Evolutionary conservation across 345 rosid genomes (phyloP).

Genomic region (Citrus mangshanensis): DNA sequence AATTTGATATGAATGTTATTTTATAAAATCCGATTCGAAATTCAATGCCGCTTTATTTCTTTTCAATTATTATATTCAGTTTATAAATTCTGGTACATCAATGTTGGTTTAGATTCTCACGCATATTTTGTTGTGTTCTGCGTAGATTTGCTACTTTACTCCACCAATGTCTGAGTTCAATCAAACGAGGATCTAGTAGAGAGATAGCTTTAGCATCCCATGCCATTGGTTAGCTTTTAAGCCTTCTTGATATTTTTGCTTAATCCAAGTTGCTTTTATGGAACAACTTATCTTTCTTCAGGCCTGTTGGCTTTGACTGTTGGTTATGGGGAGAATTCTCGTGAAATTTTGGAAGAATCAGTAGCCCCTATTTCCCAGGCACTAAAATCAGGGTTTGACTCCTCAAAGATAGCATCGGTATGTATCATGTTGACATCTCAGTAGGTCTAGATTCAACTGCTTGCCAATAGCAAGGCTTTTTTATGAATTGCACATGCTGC

Average conservation of each 20-base stretch:
- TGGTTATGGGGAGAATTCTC: slow-evolving; percentile 61
- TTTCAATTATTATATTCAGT: background rate
- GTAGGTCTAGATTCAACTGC: background rate
- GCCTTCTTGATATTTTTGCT: background rate
- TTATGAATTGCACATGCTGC: background rate
- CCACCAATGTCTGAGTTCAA: slow-evolving; percentile 61
- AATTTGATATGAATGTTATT: background rate
- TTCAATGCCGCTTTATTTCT: background rate
- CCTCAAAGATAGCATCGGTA: slow-evolving; percentile 56
- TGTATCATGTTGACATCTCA: background rate
- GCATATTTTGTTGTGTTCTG: slow-evolving; percentile 6
- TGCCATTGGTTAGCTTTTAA: slow-evolving; percentile 52
- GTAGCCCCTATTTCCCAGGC: slow-evolving; percentile 60
- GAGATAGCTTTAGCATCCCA: slow-evolving; percentile 75
- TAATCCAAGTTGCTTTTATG: background rate
- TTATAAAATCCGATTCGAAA: background rate
- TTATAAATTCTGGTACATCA: background rate
- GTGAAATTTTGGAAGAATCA: slow-evolving; percentile 65
- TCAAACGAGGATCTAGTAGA: slow-evolving; percentile 69
- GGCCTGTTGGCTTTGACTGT: slow-evolving; percentile 86
- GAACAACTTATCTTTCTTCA: slow-evolving; percentile 23
- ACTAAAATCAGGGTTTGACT: slow-evolving; percentile 60
- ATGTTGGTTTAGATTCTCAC: background rate
- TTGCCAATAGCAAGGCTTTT: background rate
- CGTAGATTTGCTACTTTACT: slow-evolving; percentile 82